A percentile compares a stretch with the other conserved stretches of the same genome.
Conservation (phyloP, 73 alveolate genomes). For the Stentor coeruleus region DNA sequence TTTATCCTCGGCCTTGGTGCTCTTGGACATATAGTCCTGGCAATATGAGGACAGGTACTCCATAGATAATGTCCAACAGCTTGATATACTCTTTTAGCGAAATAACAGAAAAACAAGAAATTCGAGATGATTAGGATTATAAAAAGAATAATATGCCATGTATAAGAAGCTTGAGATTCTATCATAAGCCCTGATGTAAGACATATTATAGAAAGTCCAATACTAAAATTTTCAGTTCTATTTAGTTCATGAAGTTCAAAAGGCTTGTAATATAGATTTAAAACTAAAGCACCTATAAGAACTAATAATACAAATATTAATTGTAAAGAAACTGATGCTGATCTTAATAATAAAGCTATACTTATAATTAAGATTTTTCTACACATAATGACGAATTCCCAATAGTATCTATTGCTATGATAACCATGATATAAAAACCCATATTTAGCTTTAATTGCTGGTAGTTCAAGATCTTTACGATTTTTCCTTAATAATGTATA, state of each 20-base stretch:
- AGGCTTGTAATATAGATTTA: neutral
- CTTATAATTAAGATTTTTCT: slow-evolving; percentile 42
- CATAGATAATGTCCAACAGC: slow-evolving; percentile 1
- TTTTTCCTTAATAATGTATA: neutral
- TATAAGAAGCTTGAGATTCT: neutral
- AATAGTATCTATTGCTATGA: slow-evolving; percentile 43
- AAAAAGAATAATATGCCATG: neutral
- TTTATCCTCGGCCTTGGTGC: neutral
- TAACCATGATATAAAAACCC: slow-evolving; percentile 67
- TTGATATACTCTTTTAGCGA: neutral
- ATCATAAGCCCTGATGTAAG: neutral
- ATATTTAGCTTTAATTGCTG: slow-evolving; percentile 43
- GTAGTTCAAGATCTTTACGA: neutral
- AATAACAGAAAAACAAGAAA: neutral
- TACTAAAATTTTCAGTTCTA: neutral
- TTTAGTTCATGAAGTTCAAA: neutral
- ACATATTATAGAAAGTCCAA: neutral
- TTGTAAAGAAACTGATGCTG: neutral
- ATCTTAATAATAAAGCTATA: slow-evolving; percentile 40
- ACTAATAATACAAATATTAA: neutral
- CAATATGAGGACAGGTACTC: slow-evolving; percentile 1
- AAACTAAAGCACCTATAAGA: neutral
- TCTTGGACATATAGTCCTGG: neutral
- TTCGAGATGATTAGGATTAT: neutral
- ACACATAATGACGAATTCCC: slow-evolving; percentile 64